Evolutionary conservation across 2,329 filamentous ascomycete species (phyloP).

Genomic region (Scedosporium minutisporum): DNA sequence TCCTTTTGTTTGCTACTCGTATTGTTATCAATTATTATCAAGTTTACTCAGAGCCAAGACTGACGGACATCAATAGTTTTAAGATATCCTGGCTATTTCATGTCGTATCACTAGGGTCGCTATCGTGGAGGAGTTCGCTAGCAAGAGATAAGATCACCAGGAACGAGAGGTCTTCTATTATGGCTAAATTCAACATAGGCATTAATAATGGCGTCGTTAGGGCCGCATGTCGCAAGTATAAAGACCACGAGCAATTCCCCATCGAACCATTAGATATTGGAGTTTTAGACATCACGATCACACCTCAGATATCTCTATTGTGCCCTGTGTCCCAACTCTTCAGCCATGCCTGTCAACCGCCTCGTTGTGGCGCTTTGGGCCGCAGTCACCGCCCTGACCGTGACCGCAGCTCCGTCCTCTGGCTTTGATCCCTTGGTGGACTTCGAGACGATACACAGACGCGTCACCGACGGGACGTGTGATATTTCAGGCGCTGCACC

Average conservation of each 20-base stretch:
- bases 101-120: neutral
- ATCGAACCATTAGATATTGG: neutral
- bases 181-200: too few species aligned
- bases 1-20: neutral
- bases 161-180: too few species aligned
- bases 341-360: neutral
- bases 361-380: neutral
- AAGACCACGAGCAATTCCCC: neutral
- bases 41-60: neutral
- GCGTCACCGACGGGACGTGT: conserved; percentile 2
- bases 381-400: neutral
- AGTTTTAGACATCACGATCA: neutral
- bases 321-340: neutral
- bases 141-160: too few species aligned
- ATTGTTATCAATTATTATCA: neutral
- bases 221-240: neutral
- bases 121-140: neutral
- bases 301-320: neutral
- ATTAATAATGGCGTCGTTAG: neutral
- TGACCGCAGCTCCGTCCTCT: neutral
- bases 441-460: neutral
- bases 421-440: neutral
- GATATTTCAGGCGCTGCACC: conserved; percentile 9
- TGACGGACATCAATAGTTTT: neutral
- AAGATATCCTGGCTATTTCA: neutral